Evolutionary conservation across 2,329 filamentous ascomycete species (phyloP).

Genomic region (Aspergillus pseudonomiae): DNA sequence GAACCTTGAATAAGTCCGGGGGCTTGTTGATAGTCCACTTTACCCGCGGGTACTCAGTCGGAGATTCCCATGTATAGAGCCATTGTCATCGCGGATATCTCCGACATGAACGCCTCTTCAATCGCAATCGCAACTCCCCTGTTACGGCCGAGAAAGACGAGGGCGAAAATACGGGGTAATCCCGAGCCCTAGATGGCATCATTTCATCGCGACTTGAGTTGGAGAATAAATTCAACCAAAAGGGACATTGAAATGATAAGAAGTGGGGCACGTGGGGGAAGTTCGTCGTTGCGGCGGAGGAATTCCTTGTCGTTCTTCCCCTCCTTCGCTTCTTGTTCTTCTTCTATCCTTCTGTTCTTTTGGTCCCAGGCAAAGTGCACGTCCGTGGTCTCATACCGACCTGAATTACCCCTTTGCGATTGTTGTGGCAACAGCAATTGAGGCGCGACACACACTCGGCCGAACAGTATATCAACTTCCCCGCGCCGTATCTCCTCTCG

Average conservation of each 20-base stretch:
- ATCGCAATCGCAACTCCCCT: not conserved
- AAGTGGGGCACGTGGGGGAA: conserved; percentile 7
- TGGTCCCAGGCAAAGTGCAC: not conserved
- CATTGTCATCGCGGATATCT: not conserved
- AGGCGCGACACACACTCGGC: conserved; percentile 1
- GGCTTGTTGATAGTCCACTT: not conserved
- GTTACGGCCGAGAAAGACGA: not conserved
- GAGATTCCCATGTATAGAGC: not conserved
- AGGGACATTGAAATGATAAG: conserved; percentile 4
- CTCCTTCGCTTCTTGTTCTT: not conserved
- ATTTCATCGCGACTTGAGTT: not conserved
- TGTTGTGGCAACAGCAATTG: not conserved
- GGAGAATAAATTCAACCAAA: not conserved
- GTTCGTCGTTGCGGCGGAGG: conserved; percentile 7
- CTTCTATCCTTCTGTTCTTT: not conserved
- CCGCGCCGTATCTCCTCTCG: conserved; percentile 10
- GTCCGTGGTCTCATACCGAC: not conserved
- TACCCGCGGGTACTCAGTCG: not conserved
- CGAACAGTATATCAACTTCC: conserved; percentile 9
- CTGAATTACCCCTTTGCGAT: not conserved
- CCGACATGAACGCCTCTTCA: not conserved
- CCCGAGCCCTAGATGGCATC: not conserved
- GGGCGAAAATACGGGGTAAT: not conserved
- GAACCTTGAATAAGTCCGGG: not conserved
- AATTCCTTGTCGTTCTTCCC: conserved; percentile 1